Percentiles rank a stretch among this genome's conserved stretches.
Evolutionary conservation across 441 rosid species (phyloP).

Genomic region (Erodium trifolium): DNA sequence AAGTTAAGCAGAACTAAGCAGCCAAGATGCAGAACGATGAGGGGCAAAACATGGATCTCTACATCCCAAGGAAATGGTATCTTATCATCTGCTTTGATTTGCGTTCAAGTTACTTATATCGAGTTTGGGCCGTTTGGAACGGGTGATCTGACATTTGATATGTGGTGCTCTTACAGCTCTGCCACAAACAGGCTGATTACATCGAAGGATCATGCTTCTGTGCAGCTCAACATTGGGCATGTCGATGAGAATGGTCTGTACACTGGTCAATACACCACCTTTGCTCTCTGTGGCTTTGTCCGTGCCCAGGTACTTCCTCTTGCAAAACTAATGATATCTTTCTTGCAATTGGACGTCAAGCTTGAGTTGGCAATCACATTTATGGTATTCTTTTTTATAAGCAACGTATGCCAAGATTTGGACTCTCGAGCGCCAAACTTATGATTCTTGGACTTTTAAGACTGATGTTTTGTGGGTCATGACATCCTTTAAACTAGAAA

Average conservation of each 20-base stretch:
- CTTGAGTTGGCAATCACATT: too few species aligned
- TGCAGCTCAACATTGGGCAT: constrained; percentile 82
- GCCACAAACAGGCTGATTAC: constrained; percentile 90
- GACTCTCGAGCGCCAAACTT: too few species aligned
- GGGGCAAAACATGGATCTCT: constrained; percentile 68
- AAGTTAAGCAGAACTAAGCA: constrained; percentile 4
- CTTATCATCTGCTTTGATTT: background rate
- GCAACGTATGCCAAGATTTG: too few species aligned
- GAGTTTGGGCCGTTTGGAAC: background rate
- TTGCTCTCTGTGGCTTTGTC: constrained; percentile 74
- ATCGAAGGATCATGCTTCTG: constrained; percentile 86
- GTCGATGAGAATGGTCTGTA: constrained; percentile 65
- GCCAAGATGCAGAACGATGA: constrained; percentile 90
- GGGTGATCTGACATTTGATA: background rate
- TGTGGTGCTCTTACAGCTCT: constrained; percentile 37
- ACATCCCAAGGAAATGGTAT: constrained; percentile 91
- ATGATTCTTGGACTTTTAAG: too few species aligned
- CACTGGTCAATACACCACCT: constrained; percentile 64
- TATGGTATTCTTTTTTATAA: too few species aligned
- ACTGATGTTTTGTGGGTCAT: too few species aligned
- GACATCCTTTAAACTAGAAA: too few species aligned
- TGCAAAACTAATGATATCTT: background rate
- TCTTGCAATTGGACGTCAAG: too few species aligned
- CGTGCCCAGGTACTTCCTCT: constrained; percentile 55
- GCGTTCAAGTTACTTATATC: background rate